phyloP scores from a whole-genome alignment of 2,329 filamentous ascomycete genomes.

The Exserohilum turcica region DNA sequence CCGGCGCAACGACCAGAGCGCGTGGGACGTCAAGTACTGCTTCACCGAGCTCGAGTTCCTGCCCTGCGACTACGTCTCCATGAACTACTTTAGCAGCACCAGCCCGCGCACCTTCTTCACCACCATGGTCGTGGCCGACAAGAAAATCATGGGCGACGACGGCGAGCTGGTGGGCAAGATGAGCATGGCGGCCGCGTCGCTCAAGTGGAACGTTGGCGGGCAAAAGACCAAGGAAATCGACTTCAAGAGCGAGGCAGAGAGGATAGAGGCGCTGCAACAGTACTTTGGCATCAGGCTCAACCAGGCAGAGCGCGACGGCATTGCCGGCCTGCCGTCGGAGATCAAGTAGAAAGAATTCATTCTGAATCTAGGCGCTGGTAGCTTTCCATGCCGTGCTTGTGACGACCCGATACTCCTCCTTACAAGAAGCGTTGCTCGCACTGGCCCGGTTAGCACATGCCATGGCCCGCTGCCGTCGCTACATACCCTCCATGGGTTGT shows the following conservation, averaged over 20 bases:
- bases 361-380: conserved; percentile 1
- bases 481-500: conserved; percentile 70
- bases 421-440: conserved; percentile 48
- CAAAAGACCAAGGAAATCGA: conserved; percentile 49
- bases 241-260: conserved; percentile 51
- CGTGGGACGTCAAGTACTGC: conserved; percentile 67
- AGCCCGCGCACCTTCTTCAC: conserved; percentile 43
- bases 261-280: conserved; percentile 51
- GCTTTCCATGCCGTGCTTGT: neutral
- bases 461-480: neutral
- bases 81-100: conserved; percentile 46
- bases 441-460: conserved; percentile 39
- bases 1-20: conserved; percentile 44
- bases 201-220: conserved; percentile 54
- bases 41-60: conserved; percentile 59
- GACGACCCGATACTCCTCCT: conserved; percentile 6
- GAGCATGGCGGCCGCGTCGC: conserved; percentile 51
- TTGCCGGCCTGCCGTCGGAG: conserved; percentile 43
- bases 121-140: conserved; percentile 49
- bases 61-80: conserved; percentile 37
- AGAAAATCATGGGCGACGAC: conserved; percentile 54
- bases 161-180: conserved; percentile 47
- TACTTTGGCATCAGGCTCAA: conserved; percentile 52
- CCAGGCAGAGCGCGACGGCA: conserved; percentile 46
- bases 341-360: conserved; percentile 33